Base-by-base conservation (phyloP, 208 protist genomes). In the Acanthamoeba sp. region DNA sequence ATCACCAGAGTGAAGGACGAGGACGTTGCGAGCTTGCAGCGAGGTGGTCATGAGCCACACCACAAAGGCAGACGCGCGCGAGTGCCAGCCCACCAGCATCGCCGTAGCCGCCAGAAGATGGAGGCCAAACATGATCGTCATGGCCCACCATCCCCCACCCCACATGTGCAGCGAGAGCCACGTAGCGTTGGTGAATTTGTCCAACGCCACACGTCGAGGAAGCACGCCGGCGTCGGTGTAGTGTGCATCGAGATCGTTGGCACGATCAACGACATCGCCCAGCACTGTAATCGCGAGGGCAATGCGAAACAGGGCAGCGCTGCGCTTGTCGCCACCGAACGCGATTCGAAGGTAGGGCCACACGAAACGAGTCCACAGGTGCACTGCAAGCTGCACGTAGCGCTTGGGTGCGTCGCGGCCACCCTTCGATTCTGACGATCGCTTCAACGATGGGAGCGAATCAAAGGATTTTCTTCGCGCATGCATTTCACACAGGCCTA, bases 161-260 rank as follows among this genome's bases (percentile, higher is more conserved):
- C 34, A 62, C 69, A 85, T 78, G 85, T 91, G 85, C 14, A 91
- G 9, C 9, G 59, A 76, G 48, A 91, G 85, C 85, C 85, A 91
- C 18, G 52, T 48, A 12, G 55, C 38, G 59, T 91, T 66, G 85
- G 36, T 24, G 40, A 92, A 92, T 6, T 92, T 50, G 1, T 76
- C 66, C 22, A 92, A 48, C 36, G 29, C 87, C 7, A 92, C 0
- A 14, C n/a, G 27, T 18, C 87, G 57, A 38, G 87, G 87, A 7
- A 92, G 40, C 9, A 94, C 50, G 18, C 90, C 90, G 10, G 29
- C 90, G 20, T 94, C 90, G 24, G 90, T 94, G 90, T 94, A 94
- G 90, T 94, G 90, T 2, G 71, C 90, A 6, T 24, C 9, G 2
- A 94, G 69, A 64, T 94, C 90, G 29, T 69, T 20, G n/a, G 34